Evolutionary conservation across 352 stramenopile genomes (phyloP).

Genomic region (Phytophthora sojae): DNA sequence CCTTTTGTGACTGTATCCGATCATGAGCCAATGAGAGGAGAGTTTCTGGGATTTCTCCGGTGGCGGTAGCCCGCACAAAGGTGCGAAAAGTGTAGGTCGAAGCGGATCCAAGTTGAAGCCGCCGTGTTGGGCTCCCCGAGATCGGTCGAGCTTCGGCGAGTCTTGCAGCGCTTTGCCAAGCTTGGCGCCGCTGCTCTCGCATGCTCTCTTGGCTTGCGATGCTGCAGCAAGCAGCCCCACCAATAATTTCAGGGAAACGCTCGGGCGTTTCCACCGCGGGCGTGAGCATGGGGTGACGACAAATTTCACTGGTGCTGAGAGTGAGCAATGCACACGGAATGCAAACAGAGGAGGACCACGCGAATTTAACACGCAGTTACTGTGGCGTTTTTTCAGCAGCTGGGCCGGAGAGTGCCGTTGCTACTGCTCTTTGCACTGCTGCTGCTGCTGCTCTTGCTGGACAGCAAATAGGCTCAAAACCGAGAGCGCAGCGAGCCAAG

Average conservation of each 20-base stretch:
- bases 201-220: not conserved
- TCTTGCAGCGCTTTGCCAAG: too few species aligned
- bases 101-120: conserved; percentile 21
- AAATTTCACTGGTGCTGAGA: conserved; percentile 10
- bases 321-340: not conserved
- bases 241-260: conserved; percentile 26
- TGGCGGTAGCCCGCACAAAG: not conserved
- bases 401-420: not conserved
- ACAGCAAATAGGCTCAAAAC: too few species aligned
- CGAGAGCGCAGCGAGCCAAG: too few species aligned
- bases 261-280: conserved; percentile 14
- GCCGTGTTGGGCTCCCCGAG: conserved; percentile 1
- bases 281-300: not conserved
- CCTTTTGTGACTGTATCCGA: not conserved
- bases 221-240: not conserved
- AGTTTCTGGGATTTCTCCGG: too few species aligned
- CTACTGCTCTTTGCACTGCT: not conserved
- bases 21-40: not conserved
- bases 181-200: too few species aligned
- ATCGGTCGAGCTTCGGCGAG: too few species aligned
- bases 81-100: conserved; percentile 26
- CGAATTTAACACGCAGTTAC: conserved; percentile 2
- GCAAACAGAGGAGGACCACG: too few species aligned
- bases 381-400: conserved; percentile 1
- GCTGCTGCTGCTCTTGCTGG: too few species aligned